Base-by-base conservation (phyloP, 2,329 filamentous ascomycete genomes). In the Cladosporium halotolerans region DNA sequence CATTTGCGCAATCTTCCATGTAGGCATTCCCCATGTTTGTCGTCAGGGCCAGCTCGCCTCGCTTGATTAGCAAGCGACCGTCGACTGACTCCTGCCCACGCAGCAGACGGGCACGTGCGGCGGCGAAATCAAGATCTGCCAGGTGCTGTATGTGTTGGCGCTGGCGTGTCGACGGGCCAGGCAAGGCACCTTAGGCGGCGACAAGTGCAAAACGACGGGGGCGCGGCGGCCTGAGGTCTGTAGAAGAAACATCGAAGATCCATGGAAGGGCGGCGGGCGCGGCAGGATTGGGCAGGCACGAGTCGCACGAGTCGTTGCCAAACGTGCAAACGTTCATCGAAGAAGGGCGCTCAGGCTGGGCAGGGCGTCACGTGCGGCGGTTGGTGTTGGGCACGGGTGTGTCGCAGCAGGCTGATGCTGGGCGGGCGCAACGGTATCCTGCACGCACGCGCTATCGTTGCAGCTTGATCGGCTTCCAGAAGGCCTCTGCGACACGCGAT, bases 391-490 rank as follows among this genome's bases (percentile, higher is more conserved):
- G 47, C 47, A 43, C 39, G 47, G 16, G 47, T 14, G 19, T 36
- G 33, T n/a, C 11, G 31, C 43, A 19, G 16, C 47, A 51, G 14
- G 47, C 39, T 36, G 28, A 51, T 51, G 47, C 47, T 23, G 32
- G 47, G 36, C 16, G 23, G 41, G 18, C 14, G 14, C 14, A 13
- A 28, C 9, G 32, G 23, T 32, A 43, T 19, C 14, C 16, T 43
- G 47, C 40, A 43, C 31, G 34, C 47, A 40, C 43, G 47, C 47
- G 47, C 47, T 28, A 39, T 38, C 8, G 47, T 51, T 43, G 9
- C 47, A 51, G 47, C 14, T 43, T 34, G 32, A 51, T 31, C 36
- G 40, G 47, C 47, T 51, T 51, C 47, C 47, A 51, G 47, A 51
- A 51, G 11, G 28, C 11, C 19, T 38, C 36, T 38, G 14, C 36